These are phyloP conservation scores for Tilletia indica DNA, from an alignment of 1,284 basidiomycete species.

Conservation along the genomic window DNA sequence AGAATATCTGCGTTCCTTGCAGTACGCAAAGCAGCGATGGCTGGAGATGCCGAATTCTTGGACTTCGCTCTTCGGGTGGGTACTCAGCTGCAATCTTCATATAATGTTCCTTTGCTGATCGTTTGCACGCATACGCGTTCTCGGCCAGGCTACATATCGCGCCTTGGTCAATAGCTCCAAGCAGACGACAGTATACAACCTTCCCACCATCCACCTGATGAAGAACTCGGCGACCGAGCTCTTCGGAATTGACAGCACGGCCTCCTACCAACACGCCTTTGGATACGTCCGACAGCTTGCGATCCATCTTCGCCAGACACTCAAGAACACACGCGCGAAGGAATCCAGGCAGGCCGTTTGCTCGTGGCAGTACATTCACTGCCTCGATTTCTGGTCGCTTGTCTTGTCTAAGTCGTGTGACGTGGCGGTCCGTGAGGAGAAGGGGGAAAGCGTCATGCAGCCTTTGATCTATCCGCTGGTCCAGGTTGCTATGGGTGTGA, in stretches of 20 bases:
- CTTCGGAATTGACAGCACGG: slow-evolving; percentile 69
- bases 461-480: slow-evolving; percentile 91
- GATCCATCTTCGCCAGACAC: slow-evolving; percentile 84
- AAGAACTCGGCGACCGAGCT: slow-evolving; percentile 95
- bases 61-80: slow-evolving; percentile 82
- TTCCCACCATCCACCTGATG: slow-evolving; percentile 94
- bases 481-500: slow-evolving; percentile 87
- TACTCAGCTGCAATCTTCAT: background rate
- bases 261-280: slow-evolving; percentile 89
- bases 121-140: background rate
- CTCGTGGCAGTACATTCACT: slow-evolving; percentile 98
- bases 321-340: slow-evolving; percentile 70
- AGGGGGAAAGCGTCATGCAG: slow-evolving; percentile 71
- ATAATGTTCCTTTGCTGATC: slow-evolving; percentile 14
- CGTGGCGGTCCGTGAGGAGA: slow-evolving; percentile 24
- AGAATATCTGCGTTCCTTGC: slow-evolving; percentile 86
- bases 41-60: slow-evolving; percentile 76
- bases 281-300: slow-evolving; percentile 94
- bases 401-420: slow-evolving; percentile 60
- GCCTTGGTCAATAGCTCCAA: slow-evolving; percentile 78
- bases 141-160: slow-evolving; percentile 74
- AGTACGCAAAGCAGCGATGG: slow-evolving; percentile 75
- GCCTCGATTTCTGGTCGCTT: slow-evolving; percentile 91
- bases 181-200: slow-evolving; percentile 77
- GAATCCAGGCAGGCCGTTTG: slow-evolving; percentile 51